Conservation (phyloP, 306 rosid genomes). For the Prunus davidiana region DNA sequence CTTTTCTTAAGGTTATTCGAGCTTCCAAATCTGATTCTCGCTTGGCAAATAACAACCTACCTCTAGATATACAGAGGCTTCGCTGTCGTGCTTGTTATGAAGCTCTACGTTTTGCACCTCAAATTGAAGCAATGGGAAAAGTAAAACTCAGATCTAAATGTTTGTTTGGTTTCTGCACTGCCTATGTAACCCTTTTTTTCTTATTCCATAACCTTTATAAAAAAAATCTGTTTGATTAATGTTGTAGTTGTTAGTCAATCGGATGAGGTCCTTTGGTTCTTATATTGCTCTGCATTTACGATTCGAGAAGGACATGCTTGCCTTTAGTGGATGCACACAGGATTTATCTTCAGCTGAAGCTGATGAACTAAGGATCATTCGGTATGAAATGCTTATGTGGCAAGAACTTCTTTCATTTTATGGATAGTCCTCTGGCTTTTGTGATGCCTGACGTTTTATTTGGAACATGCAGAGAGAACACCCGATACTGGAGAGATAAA, state of each 20-base stretch:
- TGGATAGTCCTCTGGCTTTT: constrained; percentile 1
- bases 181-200: constrained; percentile 9
- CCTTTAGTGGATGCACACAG: constrained; percentile 95
- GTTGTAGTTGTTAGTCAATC: constrained; percentile 66
- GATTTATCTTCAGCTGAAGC: constrained; percentile 64
- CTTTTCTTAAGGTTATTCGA: constrained; percentile 58
- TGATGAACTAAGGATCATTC: constrained; percentile 60
- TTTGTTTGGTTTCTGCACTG: constrained; percentile 20
- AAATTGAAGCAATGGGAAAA: constrained; percentile 82
- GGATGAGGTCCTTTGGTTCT: constrained; percentile 84
- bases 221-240: constrained; percentile 13
- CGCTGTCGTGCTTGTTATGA: constrained; percentile 82
- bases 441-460: constrained; percentile 18
- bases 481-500: constrained; percentile 86
- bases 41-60: constrained; percentile 77
- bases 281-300: constrained; percentile 87
- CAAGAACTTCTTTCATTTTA: constrained; percentile 6
- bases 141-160: constrained; percentile 37
- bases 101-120: constrained; percentile 85
- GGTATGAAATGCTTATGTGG: constrained; percentile 45
- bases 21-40: constrained; percentile 94
- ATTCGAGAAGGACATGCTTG: constrained; percentile 95
- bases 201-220: background rate
- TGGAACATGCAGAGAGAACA: constrained; percentile 66
- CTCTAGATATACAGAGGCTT: constrained; percentile 80